phyloP scores from a whole-genome alignment of 805 yeast genomes.

The Tetrapisispora nanseiensis region DNA sequence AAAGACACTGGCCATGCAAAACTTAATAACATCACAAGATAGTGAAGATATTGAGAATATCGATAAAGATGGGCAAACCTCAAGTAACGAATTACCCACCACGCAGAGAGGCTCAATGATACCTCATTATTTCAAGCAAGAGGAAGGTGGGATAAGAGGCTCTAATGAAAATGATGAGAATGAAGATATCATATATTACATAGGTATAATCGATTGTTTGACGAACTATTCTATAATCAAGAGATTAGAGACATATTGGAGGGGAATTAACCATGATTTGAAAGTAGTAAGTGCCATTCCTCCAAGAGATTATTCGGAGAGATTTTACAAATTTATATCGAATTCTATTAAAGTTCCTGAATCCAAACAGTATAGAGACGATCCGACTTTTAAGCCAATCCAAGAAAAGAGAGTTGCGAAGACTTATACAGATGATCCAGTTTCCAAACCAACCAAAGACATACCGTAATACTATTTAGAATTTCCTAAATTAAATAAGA shows the following conservation, averaged over 20 bases:
- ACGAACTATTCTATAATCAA: slow-evolving; percentile 71
- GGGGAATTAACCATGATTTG: slow-evolving; percentile 60
- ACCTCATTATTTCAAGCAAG: slow-evolving; percentile 49
- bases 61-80: not conserved
- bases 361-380: slow-evolving; percentile 13
- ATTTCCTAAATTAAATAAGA: not conserved
- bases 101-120: slow-evolving; percentile 7
- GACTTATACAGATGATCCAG: not conserved
- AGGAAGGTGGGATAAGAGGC: slow-evolving; percentile 77
- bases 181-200: slow-evolving; percentile 61
- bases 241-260: slow-evolving; percentile 75
- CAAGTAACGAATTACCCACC: not conserved
- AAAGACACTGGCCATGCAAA: slow-evolving; percentile 6
- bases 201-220: slow-evolving; percentile 90
- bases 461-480: not conserved
- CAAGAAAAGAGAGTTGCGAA: slow-evolving; percentile 8
- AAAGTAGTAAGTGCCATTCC: slow-evolving; percentile 81
- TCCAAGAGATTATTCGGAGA: slow-evolving; percentile 77
- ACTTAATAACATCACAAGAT: slow-evolving; percentile 13
- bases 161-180: slow-evolving; percentile 47
- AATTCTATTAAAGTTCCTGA: slow-evolving; percentile 29
- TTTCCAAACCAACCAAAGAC: no score
- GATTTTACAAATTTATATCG: slow-evolving; percentile 68
- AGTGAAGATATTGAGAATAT: slow-evolving; percentile 6
- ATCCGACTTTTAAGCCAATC: slow-evolving; percentile 15